phyloP scores from a whole-genome alignment of 2,329 filamentous ascomycete species.

The Podosphaera fusca region DNA sequence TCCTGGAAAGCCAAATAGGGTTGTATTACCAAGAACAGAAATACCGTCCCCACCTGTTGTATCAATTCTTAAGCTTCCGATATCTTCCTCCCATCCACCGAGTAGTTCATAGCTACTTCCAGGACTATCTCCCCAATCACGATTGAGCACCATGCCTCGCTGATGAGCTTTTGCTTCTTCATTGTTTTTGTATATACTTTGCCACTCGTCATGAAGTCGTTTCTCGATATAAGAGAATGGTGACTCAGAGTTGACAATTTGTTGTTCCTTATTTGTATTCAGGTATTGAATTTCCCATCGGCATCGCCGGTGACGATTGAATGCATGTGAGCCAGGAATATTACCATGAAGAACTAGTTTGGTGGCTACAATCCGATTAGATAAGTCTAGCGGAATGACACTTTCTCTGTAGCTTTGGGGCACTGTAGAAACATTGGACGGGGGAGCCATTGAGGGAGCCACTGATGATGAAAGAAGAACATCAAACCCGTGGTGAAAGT shows the following conservation, averaged over 20 bases:
- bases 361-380: slow-evolving; percentile 57
- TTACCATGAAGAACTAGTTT: slow-evolving; percentile 92
- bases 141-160: slow-evolving; percentile 68
- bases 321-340: slow-evolving; percentile 84
- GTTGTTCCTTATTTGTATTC: slow-evolving; percentile 20
- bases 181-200: slow-evolving; percentile 34
- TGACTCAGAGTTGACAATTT: slow-evolving; percentile 32
- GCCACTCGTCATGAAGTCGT: slow-evolving; percentile 46
- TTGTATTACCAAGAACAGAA: slow-evolving; percentile 45
- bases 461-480: slow-evolving; percentile 66
- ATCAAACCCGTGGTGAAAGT: slow-evolving; percentile 90
- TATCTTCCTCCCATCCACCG: slow-evolving; percentile 65
- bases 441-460: slow-evolving; percentile 38
- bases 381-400: slow-evolving; percentile 9
- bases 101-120: slow-evolving; percentile 67
- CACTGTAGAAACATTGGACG: slow-evolving; percentile 17
- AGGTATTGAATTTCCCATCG: slow-evolving; percentile 59
- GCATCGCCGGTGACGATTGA: slow-evolving; percentile 78
- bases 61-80: slow-evolving; percentile 19
- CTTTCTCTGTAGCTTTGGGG: slow-evolving; percentile 9
- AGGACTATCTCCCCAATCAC: slow-evolving; percentile 78
- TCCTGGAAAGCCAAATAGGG: slow-evolving; percentile 80
- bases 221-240: slow-evolving; percentile 50
- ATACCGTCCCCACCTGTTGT: slow-evolving; percentile 25
- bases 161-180: slow-evolving; percentile 29